Evolutionary conservation across 257 asterid species (phyloP), one percentile per base, ranked within the genome.

Genomic region (Solanum corneliomulleri): DNA sequence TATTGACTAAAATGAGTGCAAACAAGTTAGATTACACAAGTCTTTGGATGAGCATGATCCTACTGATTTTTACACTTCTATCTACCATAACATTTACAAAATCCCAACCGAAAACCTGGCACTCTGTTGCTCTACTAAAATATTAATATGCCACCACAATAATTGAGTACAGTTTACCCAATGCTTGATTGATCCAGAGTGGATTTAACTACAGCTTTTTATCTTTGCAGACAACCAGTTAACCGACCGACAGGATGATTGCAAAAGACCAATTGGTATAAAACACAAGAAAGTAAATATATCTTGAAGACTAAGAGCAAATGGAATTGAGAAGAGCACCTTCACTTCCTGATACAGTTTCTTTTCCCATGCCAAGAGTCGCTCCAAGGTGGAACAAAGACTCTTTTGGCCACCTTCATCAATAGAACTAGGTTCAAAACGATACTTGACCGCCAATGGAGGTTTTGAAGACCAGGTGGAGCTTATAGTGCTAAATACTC

Each of bases 291-390:
- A 68, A 77, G 56, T 39, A 86, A 35, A 87, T 78, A 76, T 29
- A 74, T 68, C 86, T 37, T 83, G 23, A 25, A 69, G 76, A 37
- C 39, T 71, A 20, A 60, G 75, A 64, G n/a, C 60, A 77, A 47
- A 45, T 37, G 27, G 72, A 87, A 85, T 44, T 84, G 66, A 69
- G 84, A 68, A 84, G 49, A 56, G 87, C 89, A 96, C 99, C 99
- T 97, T 97, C 39, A 97, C 99, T 93, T 97, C 99, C 91, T 95
- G 89, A 88, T 95, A 97, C 25, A 97, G 92, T 89, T 97, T 97
- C 92, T 96, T 95, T 91, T 97, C 99, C 99, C 99, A 96, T 11
- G 99, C 99, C 91, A 96, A 92, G 88, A 97, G 98, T 83, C 98
- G 91, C 82, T 97, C 99, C 93, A 97, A 82, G 88, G 98, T 95